Evolutionary conservation across 2,329 filamentous ascomycete species (phyloP), one percentile per base, ranked within the genome.

Genomic region (Chaetoscypha palmicola): DNA sequence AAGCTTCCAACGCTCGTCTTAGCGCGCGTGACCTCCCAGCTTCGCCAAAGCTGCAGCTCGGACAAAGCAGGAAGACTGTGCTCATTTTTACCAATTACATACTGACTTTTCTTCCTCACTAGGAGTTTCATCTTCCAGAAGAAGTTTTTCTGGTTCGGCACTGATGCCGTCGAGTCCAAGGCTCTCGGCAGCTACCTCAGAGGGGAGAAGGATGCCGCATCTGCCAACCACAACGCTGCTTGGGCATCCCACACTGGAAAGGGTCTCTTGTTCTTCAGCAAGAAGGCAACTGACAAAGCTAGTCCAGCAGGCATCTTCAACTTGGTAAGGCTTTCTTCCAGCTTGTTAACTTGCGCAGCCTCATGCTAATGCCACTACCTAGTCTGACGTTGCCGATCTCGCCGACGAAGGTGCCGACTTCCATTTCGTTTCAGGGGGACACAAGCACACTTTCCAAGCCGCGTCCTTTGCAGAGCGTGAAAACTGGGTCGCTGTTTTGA

Each of bases 381-480:
- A 81, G 71, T 67, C 75, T 49, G 75, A 80, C 63, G 73, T 73
- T 44, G 44, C 77, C 55, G 81, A 86, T 45, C 71, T 79, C 48
- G 71, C 75, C 35, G 87, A 94, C 64, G 84, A 89, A 51, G 86
- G 88, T 49, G 63, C 78, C 69, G 90, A 92, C 69, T 95, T 98
- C 74, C 73, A 80, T 62, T 85, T 97, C 74, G 86, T 83, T 64
- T 70, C 86, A 63, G 81, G 84, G 68, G 85, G 84, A 57, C 83
- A 94, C 70, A 94, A 95, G 80, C 89, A 96, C 77, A 77, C 77
- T 49, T 95, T 98, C 76, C 91, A 96, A 78, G 87, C 91, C 46
- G 61, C 72, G 59, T 82, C 63, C 59, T 59, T 77, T 38, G 71
- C 79, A 47, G 89, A 96, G 71, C 89, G 91, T 63, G 88, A 95